phyloP scores from a whole-genome alignment of 257 asterid species.

The Plectranthus barbatus region DNA sequence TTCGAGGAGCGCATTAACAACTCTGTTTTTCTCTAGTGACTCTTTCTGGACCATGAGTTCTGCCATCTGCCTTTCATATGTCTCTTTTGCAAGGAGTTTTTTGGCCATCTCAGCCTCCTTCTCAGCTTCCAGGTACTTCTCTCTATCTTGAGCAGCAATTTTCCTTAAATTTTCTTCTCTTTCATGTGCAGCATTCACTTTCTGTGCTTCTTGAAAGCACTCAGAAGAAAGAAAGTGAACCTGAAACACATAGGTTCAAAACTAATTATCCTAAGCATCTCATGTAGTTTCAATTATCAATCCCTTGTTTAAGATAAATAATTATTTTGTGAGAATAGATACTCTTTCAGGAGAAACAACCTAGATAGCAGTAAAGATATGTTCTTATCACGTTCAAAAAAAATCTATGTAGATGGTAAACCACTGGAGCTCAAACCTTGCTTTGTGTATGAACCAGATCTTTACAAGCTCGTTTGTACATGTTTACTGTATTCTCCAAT shows the following conservation, averaged over 20 bases:
- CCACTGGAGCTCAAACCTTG: constrained; percentile 39
- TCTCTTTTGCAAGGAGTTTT: constrained; percentile 49
- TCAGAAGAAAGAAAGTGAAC: constrained; percentile 59
- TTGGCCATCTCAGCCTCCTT: constrained; percentile 64
- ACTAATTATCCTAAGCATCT: neutral
- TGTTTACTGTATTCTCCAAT: constrained; percentile 40
- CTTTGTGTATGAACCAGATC: constrained; percentile 55
- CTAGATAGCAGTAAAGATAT: neutral
- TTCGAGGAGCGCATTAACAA: constrained; percentile 48
- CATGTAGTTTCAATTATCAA: neutral
- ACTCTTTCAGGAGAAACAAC: neutral
- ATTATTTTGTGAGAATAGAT: neutral
- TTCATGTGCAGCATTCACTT: constrained; percentile 55
- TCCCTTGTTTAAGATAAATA: neutral
- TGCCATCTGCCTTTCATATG: constrained; percentile 62
- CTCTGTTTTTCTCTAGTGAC: constrained; percentile 52
- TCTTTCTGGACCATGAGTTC: constrained; percentile 49
- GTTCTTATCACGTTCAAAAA: constrained; percentile 1
- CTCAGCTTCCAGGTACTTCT: constrained; percentile 67
- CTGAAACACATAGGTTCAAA: constrained; percentile 33
- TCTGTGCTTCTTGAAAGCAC: constrained; percentile 59
- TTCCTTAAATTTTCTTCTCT: constrained; percentile 62
- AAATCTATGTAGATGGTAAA: neutral
- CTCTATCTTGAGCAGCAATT: constrained; percentile 51
- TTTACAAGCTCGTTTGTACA: constrained; percentile 69